These are phyloP conservation scores for Vitis vinifera DNA, from an alignment of 164 flowering plant genomes.

Conservation along the genomic window DNA sequence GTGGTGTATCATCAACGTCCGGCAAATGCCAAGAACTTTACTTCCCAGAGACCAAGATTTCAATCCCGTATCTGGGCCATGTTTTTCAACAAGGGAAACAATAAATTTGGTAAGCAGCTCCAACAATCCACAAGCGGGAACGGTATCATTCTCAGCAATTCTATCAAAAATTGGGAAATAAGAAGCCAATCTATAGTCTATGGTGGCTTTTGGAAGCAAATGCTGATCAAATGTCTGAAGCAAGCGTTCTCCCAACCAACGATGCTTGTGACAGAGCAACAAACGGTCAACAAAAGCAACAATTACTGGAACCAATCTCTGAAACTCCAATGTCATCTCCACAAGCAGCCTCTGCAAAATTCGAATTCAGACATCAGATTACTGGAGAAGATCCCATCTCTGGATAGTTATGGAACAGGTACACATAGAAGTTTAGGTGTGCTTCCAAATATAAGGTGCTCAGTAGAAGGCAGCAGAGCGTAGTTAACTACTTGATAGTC, in stretches of 20 bases:
- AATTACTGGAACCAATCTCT: constrained; percentile 67
- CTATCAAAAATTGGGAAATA: constrained; percentile 80
- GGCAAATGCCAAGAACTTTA: constrained; percentile 78
- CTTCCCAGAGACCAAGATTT: constrained; percentile 91
- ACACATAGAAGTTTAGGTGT: too few relatives aligned
- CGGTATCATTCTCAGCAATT: constrained; percentile 67
- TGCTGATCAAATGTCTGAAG: constrained; percentile 75
- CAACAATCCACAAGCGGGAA: constrained; percentile 71
- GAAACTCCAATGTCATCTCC: constrained; percentile 51
- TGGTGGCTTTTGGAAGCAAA: constrained; percentile 62
- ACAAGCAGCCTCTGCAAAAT: constrained; percentile 70
- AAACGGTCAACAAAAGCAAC: constrained; percentile 71
- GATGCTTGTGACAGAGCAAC: constrained; percentile 68
- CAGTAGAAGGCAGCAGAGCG: too few relatives aligned
- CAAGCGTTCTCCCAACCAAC: constrained; percentile 77
- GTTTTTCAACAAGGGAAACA: constrained; percentile 59
- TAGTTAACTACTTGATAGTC: too few relatives aligned
- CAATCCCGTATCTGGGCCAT: constrained; percentile 70
- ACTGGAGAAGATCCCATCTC: neutral
- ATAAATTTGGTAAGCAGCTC: constrained; percentile 69
- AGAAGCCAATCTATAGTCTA: constrained; percentile 55
- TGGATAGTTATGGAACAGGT: too few relatives aligned
- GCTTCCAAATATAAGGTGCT: too few relatives aligned
- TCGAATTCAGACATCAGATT: neutral
- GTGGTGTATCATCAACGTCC: constrained; percentile 82